Evolutionary conservation across 2,329 filamentous ascomycete species (phyloP).

Genomic region (Colletotrichum lupini): DNA sequence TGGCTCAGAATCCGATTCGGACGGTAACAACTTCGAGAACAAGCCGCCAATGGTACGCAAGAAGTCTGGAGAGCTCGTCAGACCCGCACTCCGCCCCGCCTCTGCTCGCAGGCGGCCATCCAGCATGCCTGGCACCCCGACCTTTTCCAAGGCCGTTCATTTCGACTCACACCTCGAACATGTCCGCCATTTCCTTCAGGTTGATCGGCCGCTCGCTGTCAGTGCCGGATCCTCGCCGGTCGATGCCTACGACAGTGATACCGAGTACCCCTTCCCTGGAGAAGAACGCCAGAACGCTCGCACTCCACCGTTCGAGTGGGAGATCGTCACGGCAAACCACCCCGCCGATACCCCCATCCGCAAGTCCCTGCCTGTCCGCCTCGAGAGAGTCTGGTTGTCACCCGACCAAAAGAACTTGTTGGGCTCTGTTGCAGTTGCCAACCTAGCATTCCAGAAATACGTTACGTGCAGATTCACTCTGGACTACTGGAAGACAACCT

Average conservation of each 20-base stretch:
- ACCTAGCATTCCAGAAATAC: slow-evolving; percentile 88
- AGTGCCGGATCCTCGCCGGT: slow-evolving; percentile 93
- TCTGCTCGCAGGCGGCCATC: slow-evolving; percentile 82
- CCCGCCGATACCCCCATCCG: slow-evolving; percentile 69
- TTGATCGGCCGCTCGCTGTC: slow-evolving; percentile 94
- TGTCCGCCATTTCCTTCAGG: slow-evolving; percentile 93
- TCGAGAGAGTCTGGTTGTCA: slow-evolving; percentile 90
- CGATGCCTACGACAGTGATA: slow-evolving; percentile 87
- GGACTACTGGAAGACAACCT: slow-evolving; percentile 99
- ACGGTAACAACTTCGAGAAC: slow-evolving; percentile 61
- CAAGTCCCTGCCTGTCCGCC: slow-evolving; percentile 74
- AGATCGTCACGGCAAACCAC: slow-evolving; percentile 81
- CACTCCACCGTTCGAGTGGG: slow-evolving; percentile 79
- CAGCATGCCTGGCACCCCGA: slow-evolving; percentile 97
- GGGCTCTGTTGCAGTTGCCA: slow-evolving; percentile 85
- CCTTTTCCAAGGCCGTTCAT: slow-evolving; percentile 96
- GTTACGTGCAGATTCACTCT: slow-evolving; percentile 95
- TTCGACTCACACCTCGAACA: slow-evolving; percentile 98
- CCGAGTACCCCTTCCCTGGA: slow-evolving; percentile 85
- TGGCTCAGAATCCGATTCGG: slow-evolving; percentile 72
- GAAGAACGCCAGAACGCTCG: slow-evolving; percentile 55
- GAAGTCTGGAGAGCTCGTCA: slow-evolving; percentile 96
- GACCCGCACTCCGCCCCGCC: slow-evolving; percentile 85
- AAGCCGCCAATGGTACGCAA: slow-evolving; percentile 97
- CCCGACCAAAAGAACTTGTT: slow-evolving; percentile 87